Conservation (phyloP, 2,329 filamentous ascomycete genomes). For the Sordariomycetes sp. region DNA sequence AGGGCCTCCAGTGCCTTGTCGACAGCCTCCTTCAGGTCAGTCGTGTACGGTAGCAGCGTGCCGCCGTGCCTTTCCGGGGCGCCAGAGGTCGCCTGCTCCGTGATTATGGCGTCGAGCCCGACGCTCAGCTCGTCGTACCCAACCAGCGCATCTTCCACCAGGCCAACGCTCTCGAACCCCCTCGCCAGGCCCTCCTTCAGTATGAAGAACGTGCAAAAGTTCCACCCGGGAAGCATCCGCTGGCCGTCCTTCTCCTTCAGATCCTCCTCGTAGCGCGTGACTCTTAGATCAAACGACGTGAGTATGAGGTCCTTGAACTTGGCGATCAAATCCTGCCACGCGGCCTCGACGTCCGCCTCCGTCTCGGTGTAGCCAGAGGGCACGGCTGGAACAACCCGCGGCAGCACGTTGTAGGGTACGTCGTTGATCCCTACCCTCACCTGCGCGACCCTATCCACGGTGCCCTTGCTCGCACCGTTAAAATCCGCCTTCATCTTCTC, state of each 20-base stretch:
- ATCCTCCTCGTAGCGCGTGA: slow-evolving; percentile 92
- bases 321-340: slow-evolving; percentile 71
- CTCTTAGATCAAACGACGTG: slow-evolving; percentile 77
- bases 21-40: slow-evolving; percentile 53
- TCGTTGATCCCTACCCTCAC: slow-evolving; percentile 65
- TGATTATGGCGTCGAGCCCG: slow-evolving; percentile 70
- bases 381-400: slow-evolving; percentile 48
- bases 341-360: slow-evolving; percentile 63
- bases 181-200: slow-evolving; percentile 88
- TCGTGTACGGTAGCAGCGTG: slow-evolving; percentile 57
- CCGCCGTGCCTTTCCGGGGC: slow-evolving; percentile 55
- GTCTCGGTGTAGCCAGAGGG: slow-evolving; percentile 55
- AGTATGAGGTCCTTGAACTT: slow-evolving; percentile 84
- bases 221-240: slow-evolving; percentile 83
- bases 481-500: slow-evolving; percentile 89
- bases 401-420: slow-evolving; percentile 50
- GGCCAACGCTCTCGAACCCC: slow-evolving; percentile 89
- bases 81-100: slow-evolving; percentile 52
- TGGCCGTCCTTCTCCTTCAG: slow-evolving; percentile 90
- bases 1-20: slow-evolving; percentile 32
- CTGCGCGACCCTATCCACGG: slow-evolving; percentile 69
- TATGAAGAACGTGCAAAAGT: slow-evolving; percentile 98
- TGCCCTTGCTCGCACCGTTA: slow-evolving; percentile 58
- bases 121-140: slow-evolving; percentile 90
- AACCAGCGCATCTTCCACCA: slow-evolving; percentile 88